Conservation (phyloP, 495 filamentous ascomycete genomes). For the Patellaria atrata region DNA sequence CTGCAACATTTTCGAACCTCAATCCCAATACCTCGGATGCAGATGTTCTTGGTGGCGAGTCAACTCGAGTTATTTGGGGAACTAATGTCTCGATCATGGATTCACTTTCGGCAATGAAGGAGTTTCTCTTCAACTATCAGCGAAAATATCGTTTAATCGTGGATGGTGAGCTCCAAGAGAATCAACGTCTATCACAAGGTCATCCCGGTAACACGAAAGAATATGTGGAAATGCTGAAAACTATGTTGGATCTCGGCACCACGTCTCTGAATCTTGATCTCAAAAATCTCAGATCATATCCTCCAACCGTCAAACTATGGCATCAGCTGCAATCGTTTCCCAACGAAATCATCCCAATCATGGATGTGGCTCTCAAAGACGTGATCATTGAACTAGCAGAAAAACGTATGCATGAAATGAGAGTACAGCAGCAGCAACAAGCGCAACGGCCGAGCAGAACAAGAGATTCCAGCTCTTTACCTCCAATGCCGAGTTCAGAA, state of each 20-base stretch:
- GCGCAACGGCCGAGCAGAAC: constrained; percentile 25
- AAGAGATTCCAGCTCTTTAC: constrained; percentile 51
- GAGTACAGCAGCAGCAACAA: constrained; percentile 40
- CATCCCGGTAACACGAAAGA: constrained; percentile 50
- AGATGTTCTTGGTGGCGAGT: constrained; percentile 66
- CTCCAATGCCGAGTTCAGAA: constrained; percentile 63
- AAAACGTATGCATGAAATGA: constrained; percentile 59
- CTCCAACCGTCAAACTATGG: constrained; percentile 83
- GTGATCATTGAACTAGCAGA: constrained; percentile 80
- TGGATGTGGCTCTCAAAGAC: constrained; percentile 91
- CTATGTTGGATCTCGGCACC: constrained; percentile 75
- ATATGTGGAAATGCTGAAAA: constrained; percentile 74
- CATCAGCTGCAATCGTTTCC: constrained; percentile 87
- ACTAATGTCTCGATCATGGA: constrained; percentile 91
- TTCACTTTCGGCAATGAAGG: constrained; percentile 71
- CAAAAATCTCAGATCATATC: constrained; percentile 83
- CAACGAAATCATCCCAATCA: constrained; percentile 86
- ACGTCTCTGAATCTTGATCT: constrained; percentile 77
- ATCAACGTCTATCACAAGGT: constrained; percentile 39
- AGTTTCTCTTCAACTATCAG: constrained; percentile 80
- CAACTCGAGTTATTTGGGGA: constrained; percentile 83
- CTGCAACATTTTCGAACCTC: constrained; percentile 70
- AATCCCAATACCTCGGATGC: constrained; percentile 86
- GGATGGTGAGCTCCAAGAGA: constrained; percentile 62
- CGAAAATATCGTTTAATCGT: constrained; percentile 85